Conservation (phyloP, 2,329 filamentous ascomycete species). For the Sporothrix pseudoabietina region DNA sequence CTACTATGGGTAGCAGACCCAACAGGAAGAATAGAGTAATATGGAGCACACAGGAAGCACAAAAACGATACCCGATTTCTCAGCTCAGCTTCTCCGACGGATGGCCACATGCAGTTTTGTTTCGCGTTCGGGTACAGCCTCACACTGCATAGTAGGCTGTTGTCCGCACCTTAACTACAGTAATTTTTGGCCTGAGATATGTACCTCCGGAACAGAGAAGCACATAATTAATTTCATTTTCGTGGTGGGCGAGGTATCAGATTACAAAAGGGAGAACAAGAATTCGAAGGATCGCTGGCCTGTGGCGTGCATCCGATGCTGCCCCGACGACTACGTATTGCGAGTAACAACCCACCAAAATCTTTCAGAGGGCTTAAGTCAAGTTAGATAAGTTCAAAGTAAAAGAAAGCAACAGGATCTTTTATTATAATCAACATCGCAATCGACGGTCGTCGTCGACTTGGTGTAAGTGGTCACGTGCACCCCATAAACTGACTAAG, state of each 20-base stretch:
- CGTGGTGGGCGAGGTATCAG: background rate
- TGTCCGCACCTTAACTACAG: background rate
- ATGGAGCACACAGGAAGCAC: background rate
- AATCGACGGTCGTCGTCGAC: background rate
- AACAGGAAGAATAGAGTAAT: background rate
- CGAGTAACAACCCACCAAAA: background rate
- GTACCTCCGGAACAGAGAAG: background rate
- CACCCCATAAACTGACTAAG: background rate
- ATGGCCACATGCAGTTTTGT: background rate
- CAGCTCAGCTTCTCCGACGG: background rate
- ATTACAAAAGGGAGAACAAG: background rate
- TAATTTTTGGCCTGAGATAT: background rate
- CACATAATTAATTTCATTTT: background rate
- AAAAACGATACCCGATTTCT: background rate
- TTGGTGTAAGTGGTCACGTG: slow-evolving; percentile 19
- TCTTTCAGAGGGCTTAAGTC: background rate
- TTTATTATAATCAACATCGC: background rate
- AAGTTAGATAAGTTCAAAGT: background rate
- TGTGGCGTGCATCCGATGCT: background rate
- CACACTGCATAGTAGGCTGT: background rate
- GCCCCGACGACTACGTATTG: background rate
- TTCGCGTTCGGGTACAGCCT: background rate
- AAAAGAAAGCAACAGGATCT: background rate
- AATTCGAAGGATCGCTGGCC: background rate
- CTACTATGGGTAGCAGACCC: background rate